phyloP scores from a whole-genome alignment of 192 early-diverging fungal species.

The Coemansia asiatica region DNA sequence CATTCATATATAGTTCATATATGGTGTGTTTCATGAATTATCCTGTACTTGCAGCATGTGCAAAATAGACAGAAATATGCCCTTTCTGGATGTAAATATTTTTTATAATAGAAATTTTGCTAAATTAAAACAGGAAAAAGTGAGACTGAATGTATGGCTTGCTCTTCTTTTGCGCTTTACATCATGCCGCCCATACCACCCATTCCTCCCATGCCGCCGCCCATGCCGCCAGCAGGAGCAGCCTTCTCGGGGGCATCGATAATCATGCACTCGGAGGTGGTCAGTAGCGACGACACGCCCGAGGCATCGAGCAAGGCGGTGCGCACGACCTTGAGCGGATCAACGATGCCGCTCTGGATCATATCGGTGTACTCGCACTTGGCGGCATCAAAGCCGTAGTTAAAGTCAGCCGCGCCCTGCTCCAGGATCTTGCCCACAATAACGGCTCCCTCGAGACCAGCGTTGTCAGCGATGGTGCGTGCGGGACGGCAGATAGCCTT shows the following conservation, averaged over 20 bases:
- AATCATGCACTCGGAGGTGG: constrained; percentile 98
- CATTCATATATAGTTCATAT: no score
- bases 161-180: constrained; percentile 12
- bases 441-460: constrained; percentile 95
- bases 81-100: no score
- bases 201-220: constrained; percentile 71
- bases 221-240: constrained; percentile 64
- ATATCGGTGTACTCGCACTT: constrained; percentile 93
- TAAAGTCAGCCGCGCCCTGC: constrained; percentile 71
- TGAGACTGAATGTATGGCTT: background rate
- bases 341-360: constrained; percentile 96
- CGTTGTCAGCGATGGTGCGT: constrained; percentile 95
- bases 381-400: constrained; percentile 93
- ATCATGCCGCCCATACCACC: constrained; percentile 70
- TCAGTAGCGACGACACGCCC: constrained; percentile 95
- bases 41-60: no score
- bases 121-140: no score
- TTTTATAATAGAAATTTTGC: no score
- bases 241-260: constrained; percentile 88
- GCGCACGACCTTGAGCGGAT: constrained; percentile 99
- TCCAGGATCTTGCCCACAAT: constrained; percentile 95
- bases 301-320: constrained; percentile 96
- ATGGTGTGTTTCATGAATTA: no score
- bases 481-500: constrained; percentile 92
- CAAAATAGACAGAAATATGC: no score